Evolutionary conservation across 2,329 filamentous ascomycete genomes (phyloP), one percentile per base, ranked within the genome.

Genomic region (Sarocladium kiliense): DNA sequence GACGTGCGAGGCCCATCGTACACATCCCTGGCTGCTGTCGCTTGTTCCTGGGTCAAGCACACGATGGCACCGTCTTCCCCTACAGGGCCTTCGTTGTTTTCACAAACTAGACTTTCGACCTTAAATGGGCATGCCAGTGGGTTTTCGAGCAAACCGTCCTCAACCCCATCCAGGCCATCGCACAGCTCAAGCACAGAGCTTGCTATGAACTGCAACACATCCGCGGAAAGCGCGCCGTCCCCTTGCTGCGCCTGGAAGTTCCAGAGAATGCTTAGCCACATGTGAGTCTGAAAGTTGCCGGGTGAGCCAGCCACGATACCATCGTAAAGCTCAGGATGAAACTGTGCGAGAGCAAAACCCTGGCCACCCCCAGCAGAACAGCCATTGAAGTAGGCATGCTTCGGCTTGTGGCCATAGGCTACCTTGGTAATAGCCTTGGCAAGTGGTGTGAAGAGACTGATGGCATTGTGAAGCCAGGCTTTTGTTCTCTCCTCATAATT

Each of bases 311-410:
- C 50, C 10, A 53, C 25, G 19, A 53, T 53, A 3, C 50, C 50
- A 19, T 53, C 50, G 18, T 26, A 53, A 4, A 53, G 19, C 12
- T 30, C 34, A 53, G 50, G 50, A 23, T 53, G 50, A 19, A 39
- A 41, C 36, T 53, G 4, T 6, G 50, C 50, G 19, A 53, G 50
- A 11, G 50, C 32, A 21, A 53, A 53, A n/a, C 4, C 50, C 34
- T 53, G 50, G 3, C 50, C 50, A 11, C 50, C 50, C 23, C 50
- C 50, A n/a, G 50, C 36, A n/a, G 50, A 53, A 18, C 50, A 53
- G 6, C 50, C 36, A 14, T 41, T 53, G 36, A 53, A 53, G 19
- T 53, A 53, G 6, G 32, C 10, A 19, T 41, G 23, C 14, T 18
- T 3, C 6, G 34, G 34, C 19, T 53, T 19, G 3, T 27, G 3